A percentile compares a stretch with the other conserved stretches of the same genome.
Conservation (phyloP, 768 basidiomycete genomes). For the Russula sp. region DNA sequence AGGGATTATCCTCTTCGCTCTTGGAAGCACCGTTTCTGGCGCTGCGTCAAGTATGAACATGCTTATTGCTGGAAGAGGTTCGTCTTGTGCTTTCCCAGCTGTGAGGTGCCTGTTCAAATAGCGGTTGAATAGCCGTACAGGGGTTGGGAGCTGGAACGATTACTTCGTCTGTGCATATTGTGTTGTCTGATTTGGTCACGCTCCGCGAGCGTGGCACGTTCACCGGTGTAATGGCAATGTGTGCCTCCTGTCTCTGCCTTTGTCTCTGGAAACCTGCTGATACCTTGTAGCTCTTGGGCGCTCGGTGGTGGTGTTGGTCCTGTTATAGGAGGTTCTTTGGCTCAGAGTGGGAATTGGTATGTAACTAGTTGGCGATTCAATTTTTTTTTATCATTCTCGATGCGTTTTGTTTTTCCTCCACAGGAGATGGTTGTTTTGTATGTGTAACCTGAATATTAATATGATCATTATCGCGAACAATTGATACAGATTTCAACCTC, state of each 20-base stretch:
- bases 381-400: background rate
- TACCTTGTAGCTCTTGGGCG: constrained; percentile 31
- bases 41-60: constrained; percentile 36
- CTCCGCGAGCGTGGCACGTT: constrained; percentile 38
- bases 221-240: constrained; percentile 36
- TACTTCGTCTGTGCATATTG: constrained; percentile 34
- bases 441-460: constrained; percentile 5
- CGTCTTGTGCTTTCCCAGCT: background rate
- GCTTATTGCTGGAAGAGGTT: constrained; percentile 37
- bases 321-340: constrained; percentile 34
- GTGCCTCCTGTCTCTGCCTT: constrained; percentile 1
- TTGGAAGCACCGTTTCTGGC: constrained; percentile 39
- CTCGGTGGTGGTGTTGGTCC: constrained; percentile 35
- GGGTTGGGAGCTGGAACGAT: constrained; percentile 37
- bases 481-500: constrained; percentile 39
- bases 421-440: constrained; percentile 32
- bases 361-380: background rate
- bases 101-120: background rate
- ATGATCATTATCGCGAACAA: background rate
- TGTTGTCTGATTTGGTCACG: constrained; percentile 40
- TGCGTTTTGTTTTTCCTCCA: background rate
- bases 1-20: constrained; percentile 32
- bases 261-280: background rate
- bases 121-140: constrained; percentile 29
- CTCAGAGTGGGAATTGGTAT: constrained; percentile 26